These are phyloP conservation scores for Oenanthe javanica DNA, from an alignment of 140 eudicot genomes.

Conservation along the genomic window DNA sequence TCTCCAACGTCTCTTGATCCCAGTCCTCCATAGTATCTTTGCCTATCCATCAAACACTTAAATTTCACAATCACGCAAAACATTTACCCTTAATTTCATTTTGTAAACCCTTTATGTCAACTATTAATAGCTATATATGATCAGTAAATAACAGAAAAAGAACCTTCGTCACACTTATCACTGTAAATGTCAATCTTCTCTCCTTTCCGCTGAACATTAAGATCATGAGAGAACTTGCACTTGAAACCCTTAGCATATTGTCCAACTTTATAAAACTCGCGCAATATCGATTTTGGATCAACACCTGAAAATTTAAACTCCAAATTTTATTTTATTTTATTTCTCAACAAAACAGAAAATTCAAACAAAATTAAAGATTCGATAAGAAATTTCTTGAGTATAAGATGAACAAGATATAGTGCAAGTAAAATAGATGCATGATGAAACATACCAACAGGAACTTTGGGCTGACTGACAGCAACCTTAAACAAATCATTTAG, in stretches of 20 bases:
- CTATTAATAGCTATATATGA: not conserved
- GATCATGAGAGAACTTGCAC: slow-evolving; percentile 77
- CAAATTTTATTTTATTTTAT: not conserved
- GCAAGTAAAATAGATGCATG: not conserved
- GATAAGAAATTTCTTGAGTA: not conserved
- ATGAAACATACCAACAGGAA: slow-evolving; percentile 56
- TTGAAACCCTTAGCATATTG: slow-evolving; percentile 82
- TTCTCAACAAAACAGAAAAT: not conserved
- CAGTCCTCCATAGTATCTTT: slow-evolving; percentile 71
- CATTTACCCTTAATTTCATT: not conserved
- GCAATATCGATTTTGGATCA: slow-evolving; percentile 69
- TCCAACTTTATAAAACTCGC: slow-evolving; percentile 67
- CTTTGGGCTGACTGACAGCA: slow-evolving; percentile 88
- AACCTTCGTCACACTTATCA: slow-evolving; percentile 70
- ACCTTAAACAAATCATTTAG: slow-evolving; percentile 75
- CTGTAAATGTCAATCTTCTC: slow-evolving; percentile 82
- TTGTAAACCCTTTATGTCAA: not conserved
- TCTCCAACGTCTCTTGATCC: slow-evolving; percentile 77
- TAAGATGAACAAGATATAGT: not conserved
- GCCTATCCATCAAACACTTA: not conserved
- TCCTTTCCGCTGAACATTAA: slow-evolving; percentile 72
- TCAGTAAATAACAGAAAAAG: not conserved
- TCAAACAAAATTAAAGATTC: not conserved
- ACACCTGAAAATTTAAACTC: slow-evolving; percentile 37
- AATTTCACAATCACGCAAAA: not conserved